Conservation (phyloP, 2,329 filamentous ascomycete genomes). For the Ceratocystis ficicola region DNA sequence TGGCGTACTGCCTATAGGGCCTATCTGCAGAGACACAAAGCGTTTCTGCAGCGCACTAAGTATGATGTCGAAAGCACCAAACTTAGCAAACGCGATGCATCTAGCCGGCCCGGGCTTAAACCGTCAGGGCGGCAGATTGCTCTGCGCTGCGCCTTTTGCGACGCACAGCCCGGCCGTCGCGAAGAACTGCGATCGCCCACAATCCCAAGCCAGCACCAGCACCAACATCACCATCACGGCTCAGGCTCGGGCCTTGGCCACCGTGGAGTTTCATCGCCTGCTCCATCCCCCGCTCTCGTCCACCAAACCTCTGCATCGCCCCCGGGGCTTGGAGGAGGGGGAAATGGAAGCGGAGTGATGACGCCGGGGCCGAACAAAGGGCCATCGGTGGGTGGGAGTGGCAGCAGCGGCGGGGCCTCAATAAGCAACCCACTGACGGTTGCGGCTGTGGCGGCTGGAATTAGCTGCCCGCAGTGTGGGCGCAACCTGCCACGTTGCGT, state of each 20-base stretch:
- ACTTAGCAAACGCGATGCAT: constrained; percentile 51
- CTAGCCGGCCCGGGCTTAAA: constrained; percentile 43
- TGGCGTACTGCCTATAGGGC: constrained; percentile 63
- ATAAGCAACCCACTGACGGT: constrained; percentile 44
- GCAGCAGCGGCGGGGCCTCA: constrained; percentile 23
- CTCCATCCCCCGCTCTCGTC: neutral
- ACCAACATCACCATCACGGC: constrained; percentile 20
- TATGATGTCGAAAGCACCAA: constrained; percentile 68
- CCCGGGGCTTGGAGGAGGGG: neutral
- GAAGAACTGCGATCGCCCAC: constrained; percentile 29
- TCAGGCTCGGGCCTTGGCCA: constrained; percentile 4
- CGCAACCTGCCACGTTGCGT: constrained; percentile 55
- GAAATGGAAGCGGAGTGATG: neutral
- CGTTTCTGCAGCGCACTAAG: constrained; percentile 61
- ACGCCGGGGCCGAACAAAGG: constrained; percentile 2
- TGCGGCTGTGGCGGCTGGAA: constrained; percentile 46
- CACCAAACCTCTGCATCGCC: constrained; percentile 14
- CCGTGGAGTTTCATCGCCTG: neutral
- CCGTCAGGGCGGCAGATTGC: constrained; percentile 57
- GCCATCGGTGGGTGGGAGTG: constrained; percentile 19
- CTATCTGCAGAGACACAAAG: constrained; percentile 59
- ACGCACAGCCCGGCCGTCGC: constrained; percentile 39
- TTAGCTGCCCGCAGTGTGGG: constrained; percentile 55
- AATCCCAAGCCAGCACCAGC: constrained; percentile 25
- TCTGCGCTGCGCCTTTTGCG: constrained; percentile 66